These are phyloP conservation scores for Omphalea diandra DNA, from an alignment of 441 rosid genomes.

Conservation along the genomic window DNA sequence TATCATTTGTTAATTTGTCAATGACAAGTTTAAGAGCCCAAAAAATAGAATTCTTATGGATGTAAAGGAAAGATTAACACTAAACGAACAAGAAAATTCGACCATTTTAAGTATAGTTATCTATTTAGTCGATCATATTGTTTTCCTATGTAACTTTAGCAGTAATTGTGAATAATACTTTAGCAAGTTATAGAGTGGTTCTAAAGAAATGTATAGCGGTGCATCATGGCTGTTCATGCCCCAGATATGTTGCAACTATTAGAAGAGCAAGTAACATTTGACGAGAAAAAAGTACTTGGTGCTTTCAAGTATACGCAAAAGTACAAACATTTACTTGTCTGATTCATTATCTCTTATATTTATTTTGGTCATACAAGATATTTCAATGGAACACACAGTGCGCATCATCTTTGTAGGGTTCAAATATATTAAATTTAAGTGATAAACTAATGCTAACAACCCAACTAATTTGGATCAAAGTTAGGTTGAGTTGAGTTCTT, in stretches of 20 bases:
- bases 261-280: conserved; percentile 64
- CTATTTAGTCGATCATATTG: neutral
- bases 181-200: conserved; percentile 52
- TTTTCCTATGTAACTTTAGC: neutral
- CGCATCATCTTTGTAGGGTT: neutral
- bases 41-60: no score
- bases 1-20: no score
- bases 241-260: conserved; percentile 72
- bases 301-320: conserved; percentile 82
- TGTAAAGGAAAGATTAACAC: no score
- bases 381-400: neutral
- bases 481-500: no score
- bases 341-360: neutral
- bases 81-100: no score
- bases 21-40: no score
- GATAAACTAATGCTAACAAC: neutral
- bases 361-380: neutral
- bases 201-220: conserved; percentile 42
- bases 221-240: conserved; percentile 69
- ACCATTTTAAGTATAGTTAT: neutral
- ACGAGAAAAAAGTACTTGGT: conserved; percentile 75
- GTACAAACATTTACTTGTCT: conserved; percentile 32
- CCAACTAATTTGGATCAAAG: neutral
- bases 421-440: neutral
- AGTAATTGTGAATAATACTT: conserved; percentile 1